Conservation (phyloP, 805 yeast genomes). For the Yarrowia alimentaria region DNA sequence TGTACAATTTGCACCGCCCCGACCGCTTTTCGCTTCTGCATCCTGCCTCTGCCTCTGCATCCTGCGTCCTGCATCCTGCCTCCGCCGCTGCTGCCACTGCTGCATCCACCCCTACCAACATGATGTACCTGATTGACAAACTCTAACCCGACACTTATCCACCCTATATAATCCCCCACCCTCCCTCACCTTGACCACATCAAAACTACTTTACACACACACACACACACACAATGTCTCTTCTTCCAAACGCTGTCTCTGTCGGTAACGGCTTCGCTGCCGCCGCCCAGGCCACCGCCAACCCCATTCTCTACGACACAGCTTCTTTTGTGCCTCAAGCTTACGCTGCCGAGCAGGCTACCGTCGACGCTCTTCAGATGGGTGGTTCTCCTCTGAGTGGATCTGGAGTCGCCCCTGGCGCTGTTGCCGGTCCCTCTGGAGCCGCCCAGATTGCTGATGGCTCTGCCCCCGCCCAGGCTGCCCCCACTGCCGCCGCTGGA, state of each 20-base stretch:
- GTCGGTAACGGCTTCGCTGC: slow-evolving; percentile 28
- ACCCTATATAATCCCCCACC: slow-evolving; percentile 5
- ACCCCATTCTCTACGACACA: slow-evolving; percentile 24
- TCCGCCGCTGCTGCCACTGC: background rate
- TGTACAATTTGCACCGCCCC: no score
- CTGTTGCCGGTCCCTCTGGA: slow-evolving; percentile 40
- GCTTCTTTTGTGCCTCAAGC: slow-evolving; percentile 25
- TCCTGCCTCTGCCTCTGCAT: no score
- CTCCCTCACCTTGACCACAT: background rate
- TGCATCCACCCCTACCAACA: background rate
- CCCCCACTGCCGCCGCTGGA: slow-evolving; percentile 24
- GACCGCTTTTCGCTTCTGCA: no score
- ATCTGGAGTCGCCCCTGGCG: slow-evolving; percentile 32
- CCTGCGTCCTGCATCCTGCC: no score
- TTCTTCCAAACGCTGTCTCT: slow-evolving; percentile 28
- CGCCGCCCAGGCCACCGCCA: slow-evolving; percentile 26
- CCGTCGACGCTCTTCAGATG: slow-evolving; percentile 28
- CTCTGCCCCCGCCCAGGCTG: slow-evolving; percentile 25
- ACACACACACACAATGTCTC: slow-evolving; percentile 20
- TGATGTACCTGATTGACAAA: slow-evolving; percentile 26
- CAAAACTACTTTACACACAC: background rate
- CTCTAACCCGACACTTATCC: slow-evolving; percentile 11
- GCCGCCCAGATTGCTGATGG: slow-evolving; percentile 40
- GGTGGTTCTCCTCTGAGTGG: slow-evolving; percentile 29
- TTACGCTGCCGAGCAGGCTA: slow-evolving; percentile 16